Conservation (phyloP, 2,329 filamentous ascomycete genomes). For the Exophiala phaeomuriformis region DNA sequence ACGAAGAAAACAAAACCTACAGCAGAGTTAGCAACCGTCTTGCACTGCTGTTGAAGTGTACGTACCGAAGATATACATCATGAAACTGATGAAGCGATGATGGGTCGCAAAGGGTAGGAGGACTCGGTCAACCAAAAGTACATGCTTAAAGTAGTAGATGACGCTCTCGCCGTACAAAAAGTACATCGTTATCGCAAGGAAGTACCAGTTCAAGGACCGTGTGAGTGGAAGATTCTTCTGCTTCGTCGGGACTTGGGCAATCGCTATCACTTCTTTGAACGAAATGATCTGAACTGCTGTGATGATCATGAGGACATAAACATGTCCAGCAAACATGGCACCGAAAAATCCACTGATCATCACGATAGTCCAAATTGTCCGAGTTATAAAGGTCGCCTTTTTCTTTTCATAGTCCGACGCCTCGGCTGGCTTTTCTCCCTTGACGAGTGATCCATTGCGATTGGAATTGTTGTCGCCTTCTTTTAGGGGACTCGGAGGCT, state of each 20-base stretch:
- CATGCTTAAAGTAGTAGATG: conserved; percentile 99
- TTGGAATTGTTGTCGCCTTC: conserved; percentile 30
- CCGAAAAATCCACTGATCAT: conserved; percentile 94
- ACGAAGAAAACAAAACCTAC: conserved; percentile 99
- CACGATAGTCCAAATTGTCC: conserved; percentile 94
- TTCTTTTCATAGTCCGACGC: conserved; percentile 91
- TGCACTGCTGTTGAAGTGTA: conserved; percentile 11
- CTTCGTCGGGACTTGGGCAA: conserved; percentile 86
- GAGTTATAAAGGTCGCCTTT: conserved; percentile 93
- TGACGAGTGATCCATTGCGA: conserved; percentile 20
- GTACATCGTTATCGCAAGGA: conserved; percentile 98
- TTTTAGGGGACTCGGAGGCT: conserved; percentile 44
- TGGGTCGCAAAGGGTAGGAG: conserved; percentile 90
- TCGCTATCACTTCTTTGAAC: conserved; percentile 98
- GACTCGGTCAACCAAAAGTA: conserved; percentile 88
- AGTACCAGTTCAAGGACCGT: conserved; percentile 98
- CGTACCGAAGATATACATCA: conserved; percentile 92
- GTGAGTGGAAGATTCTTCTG: conserved; percentile 87
- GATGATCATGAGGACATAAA: conserved; percentile 91
- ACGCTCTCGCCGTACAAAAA: conserved; percentile 98
- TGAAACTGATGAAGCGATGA: conserved; percentile 97
- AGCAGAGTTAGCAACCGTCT: background rate
- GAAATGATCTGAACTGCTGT: conserved; percentile 92
- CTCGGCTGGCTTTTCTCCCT: conserved; percentile 34
- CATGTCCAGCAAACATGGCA: conserved; percentile 88